phyloP scores from a whole-genome alignment of 805 yeast species.

The Citeromyces nyonsensis region DNA sequence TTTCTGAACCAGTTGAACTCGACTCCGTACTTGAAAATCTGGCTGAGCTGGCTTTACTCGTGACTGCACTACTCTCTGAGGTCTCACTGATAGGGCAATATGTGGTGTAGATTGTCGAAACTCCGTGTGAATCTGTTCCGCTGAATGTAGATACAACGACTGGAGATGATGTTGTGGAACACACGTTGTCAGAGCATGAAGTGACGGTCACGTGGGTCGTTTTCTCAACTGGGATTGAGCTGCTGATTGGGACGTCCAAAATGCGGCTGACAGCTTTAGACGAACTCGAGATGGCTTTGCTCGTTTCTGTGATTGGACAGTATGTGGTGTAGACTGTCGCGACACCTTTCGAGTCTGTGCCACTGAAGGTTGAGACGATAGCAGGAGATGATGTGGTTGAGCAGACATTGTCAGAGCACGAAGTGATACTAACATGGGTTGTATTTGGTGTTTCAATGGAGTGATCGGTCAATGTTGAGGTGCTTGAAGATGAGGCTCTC shows the following conservation, averaged over 20 bases:
- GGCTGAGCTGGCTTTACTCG: neutral
- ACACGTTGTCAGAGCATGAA: neutral
- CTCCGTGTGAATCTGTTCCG: neutral
- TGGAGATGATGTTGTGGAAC: neutral
- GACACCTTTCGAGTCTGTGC: neutral
- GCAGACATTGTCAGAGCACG: neutral
- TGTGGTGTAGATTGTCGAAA: neutral
- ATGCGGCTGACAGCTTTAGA: too few relatives aligned
- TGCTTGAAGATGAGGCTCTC: too few relatives aligned
- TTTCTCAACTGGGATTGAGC: neutral
- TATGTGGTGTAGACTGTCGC: neutral
- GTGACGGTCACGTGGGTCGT: slow-evolving; percentile 1
- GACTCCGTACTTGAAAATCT: neutral
- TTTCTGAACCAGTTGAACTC: neutral
- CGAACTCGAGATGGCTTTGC: too few relatives aligned
- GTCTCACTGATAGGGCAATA: too few relatives aligned
- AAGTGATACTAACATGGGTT: too few relatives aligned
- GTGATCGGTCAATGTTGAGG: too few relatives aligned
- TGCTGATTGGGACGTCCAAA: too few relatives aligned
- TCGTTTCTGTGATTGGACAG: neutral
- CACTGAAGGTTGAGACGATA: neutral
- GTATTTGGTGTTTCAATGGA: too few relatives aligned
- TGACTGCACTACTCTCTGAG: neutral
- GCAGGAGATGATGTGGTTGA: neutral
- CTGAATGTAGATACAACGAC: neutral